Conservation (phyloP, 306 rosid species). For the Trichosanthes truncata region DNA sequence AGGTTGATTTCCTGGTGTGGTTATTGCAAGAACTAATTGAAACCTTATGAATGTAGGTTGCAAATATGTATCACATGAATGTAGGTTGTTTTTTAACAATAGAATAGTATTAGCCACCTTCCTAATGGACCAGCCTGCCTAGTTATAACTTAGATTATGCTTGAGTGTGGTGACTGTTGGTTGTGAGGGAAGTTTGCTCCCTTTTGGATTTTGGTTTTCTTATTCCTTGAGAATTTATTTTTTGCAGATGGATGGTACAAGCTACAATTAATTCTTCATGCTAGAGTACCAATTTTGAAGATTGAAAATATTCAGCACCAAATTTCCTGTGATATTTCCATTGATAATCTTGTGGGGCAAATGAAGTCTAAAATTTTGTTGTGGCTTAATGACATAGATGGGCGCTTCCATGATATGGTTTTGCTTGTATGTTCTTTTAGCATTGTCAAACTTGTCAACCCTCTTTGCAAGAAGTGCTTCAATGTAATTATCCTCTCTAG, state of each 20-base stretch:
- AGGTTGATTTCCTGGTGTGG: neutral
- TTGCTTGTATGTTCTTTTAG: constrained; percentile 57
- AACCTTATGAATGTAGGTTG: neutral
- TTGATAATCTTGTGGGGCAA: constrained; percentile 66
- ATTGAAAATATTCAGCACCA: constrained; percentile 33
- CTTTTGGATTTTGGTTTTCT: neutral
- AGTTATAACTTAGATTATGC: neutral
- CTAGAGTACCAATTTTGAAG: constrained; percentile 84
- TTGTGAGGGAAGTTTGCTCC: constrained; percentile 1
- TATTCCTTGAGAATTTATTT: neutral
- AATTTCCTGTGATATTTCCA: constrained; percentile 84
- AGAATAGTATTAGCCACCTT: neutral
- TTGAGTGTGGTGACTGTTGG: neutral
- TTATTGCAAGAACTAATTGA: neutral
- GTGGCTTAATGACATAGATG: constrained; percentile 64
- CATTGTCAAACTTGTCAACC: neutral
- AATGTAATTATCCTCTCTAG: constrained; percentile 23
- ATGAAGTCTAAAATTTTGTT: constrained; percentile 68
- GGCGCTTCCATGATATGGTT: constrained; percentile 73
- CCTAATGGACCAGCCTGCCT: neutral
- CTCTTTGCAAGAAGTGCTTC: constrained; percentile 15
- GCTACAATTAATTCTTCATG: constrained; percentile 39
- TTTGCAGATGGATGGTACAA: constrained; percentile 57
- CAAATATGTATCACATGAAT: neutral
- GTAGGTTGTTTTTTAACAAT: neutral